Evolutionary conservation across 345 rosid genomes (phyloP).

Genomic region (Camelina laxa): DNA sequence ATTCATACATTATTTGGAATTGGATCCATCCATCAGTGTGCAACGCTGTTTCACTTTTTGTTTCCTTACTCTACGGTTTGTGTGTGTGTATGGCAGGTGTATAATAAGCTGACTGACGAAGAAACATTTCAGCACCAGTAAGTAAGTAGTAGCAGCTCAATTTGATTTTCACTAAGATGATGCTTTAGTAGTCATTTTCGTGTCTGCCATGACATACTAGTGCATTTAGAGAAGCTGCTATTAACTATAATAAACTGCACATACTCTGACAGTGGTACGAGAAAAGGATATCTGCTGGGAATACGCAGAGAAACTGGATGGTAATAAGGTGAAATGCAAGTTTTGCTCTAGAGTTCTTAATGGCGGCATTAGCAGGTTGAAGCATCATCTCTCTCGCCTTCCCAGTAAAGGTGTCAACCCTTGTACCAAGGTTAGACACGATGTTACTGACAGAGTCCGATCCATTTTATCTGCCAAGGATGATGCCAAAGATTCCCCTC

Average conservation of each 20-base stretch:
- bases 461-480: constrained; percentile 66
- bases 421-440: constrained; percentile 81
- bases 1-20: too few species aligned
- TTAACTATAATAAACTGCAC: too few species aligned
- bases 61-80: background rate
- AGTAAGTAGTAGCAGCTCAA: too few species aligned
- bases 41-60: too few species aligned
- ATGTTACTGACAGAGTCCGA: constrained; percentile 76
- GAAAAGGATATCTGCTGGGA: constrained; percentile 94
- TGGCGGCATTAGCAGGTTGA: constrained; percentile 89
- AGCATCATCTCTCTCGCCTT: constrained; percentile 87
- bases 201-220: too few species aligned
- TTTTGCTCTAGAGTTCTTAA: constrained; percentile 73
- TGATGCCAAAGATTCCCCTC: constrained; percentile 41
- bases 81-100: too few species aligned
- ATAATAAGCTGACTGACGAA: too few species aligned
- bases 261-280: constrained; percentile 68
- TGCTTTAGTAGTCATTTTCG: too few species aligned
- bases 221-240: too few species aligned
- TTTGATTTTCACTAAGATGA: too few species aligned
- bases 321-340: constrained; percentile 84
- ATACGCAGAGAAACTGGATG: constrained; percentile 86
- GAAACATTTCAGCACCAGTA: too few species aligned
- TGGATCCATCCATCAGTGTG: too few species aligned
- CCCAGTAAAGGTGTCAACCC: constrained; percentile 96